These are phyloP conservation scores for Tolypocladium album DNA, from an alignment of 2,329 filamentous ascomycete genomes.

Conservation along the genomic window DNA sequence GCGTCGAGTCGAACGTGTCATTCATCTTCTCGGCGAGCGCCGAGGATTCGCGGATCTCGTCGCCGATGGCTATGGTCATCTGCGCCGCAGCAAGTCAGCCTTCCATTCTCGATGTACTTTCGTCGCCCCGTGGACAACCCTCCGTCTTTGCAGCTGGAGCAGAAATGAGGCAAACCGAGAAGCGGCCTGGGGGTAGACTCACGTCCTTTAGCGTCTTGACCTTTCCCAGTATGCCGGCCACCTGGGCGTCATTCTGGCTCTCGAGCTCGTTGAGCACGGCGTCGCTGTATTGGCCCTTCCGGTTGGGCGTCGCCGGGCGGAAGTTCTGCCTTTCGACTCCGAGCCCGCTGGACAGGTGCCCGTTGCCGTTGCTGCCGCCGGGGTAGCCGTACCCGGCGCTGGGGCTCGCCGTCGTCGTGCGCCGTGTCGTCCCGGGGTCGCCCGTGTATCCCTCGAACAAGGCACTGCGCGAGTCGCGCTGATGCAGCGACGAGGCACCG, in stretches of 20 bases:
- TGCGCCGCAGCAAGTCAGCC: constrained; percentile 19
- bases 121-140: too few species aligned
- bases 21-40: constrained; percentile 93
- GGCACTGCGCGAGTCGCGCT: constrained; percentile 60
- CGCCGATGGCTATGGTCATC: constrained; percentile 88
- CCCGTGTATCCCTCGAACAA: constrained; percentile 66
- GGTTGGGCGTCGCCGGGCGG: constrained; percentile 62
- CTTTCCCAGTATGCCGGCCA: constrained; percentile 84
- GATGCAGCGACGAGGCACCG: constrained; percentile 56
- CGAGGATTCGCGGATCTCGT: constrained; percentile 86
- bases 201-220: constrained; percentile 85
- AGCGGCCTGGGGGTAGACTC: constrained; percentile 22
- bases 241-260: constrained; percentile 85
- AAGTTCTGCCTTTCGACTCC: constrained; percentile 27
- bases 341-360: constrained; percentile 23
- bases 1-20: constrained; percentile 79
- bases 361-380: constrained; percentile 30
- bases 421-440: constrained; percentile 12
- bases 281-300: constrained; percentile 81
- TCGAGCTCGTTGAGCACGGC: constrained; percentile 88
- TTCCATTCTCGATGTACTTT: too few species aligned
- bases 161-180: background rate
- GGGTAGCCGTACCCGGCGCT: constrained; percentile 8
- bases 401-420: constrained; percentile 22
- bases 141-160: too few species aligned